Evolutionary conservation across 2,329 filamentous ascomycete genomes (phyloP).

Genomic region (Venturia oleaginea): DNA sequence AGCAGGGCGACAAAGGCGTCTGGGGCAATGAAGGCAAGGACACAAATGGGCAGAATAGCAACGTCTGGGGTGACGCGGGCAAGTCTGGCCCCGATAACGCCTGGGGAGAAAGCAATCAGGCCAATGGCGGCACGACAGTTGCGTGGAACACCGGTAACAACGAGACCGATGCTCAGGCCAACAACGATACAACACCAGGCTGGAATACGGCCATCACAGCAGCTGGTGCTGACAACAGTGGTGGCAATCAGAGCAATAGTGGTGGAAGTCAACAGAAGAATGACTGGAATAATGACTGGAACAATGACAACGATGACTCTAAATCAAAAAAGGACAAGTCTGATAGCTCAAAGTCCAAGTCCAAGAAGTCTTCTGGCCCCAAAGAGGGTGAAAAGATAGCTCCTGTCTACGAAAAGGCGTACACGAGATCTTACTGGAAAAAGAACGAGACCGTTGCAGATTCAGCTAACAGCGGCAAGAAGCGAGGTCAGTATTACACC

Average conservation of each 20-base stretch:
- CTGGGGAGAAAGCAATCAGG: neutral
- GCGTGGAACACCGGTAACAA: too few relatives aligned
- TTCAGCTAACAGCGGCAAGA: neutral
- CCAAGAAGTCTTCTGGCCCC: neutral
- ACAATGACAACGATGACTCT: constrained; percentile 5
- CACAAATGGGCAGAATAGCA: neutral
- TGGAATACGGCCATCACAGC: too few relatives aligned
- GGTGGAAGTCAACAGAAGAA: neutral
- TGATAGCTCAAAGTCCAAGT: neutral
- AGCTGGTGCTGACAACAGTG: neutral
- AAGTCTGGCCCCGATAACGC: neutral
- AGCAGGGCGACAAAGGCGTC: neutral
- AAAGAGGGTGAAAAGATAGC: neutral
- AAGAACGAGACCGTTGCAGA: neutral
- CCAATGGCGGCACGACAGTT: neutral
- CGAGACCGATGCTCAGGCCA: too few relatives aligned
- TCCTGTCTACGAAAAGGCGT: neutral
- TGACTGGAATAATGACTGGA: neutral
- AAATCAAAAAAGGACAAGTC: constrained; percentile 6
- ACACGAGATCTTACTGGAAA: constrained; percentile 8
- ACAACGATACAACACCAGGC: too few relatives aligned
- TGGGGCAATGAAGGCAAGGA: neutral
- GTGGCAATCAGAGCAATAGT: neutral
- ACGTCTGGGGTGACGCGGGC: neutral
- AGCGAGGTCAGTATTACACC: constrained; percentile 16